Evolutionary conservation across 1,284 basidiomycete species (phyloP).

Genomic region (Ceraceosorus guamensis): DNA sequence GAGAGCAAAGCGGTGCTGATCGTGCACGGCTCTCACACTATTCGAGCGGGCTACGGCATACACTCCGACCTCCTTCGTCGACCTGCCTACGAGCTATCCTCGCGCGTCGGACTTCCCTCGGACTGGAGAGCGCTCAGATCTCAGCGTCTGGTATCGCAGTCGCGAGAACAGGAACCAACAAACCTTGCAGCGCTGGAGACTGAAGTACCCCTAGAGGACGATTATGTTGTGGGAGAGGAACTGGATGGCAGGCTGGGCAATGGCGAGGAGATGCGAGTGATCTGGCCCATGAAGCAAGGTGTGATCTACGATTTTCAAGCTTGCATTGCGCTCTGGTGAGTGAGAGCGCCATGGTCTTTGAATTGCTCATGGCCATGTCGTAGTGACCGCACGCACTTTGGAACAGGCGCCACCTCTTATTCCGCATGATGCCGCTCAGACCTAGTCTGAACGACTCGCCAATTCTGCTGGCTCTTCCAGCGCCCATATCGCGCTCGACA

Average conservation of each 20-base stretch:
- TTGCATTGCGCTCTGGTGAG: conserved; percentile 81
- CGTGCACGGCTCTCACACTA: not conserved
- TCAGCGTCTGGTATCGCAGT: too few relatives aligned
- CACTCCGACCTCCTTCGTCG: not conserved
- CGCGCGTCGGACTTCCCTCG: not conserved
- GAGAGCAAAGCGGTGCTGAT: not conserved
- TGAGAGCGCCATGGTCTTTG: conserved; percentile 13
- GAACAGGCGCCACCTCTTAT: conserved; percentile 75
- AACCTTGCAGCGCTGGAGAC: not conserved
- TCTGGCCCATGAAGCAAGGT: conserved; percentile 76
- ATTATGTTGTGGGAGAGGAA: conserved; percentile 75
- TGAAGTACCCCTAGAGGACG: conserved; percentile 51
- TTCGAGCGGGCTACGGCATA: not conserved
- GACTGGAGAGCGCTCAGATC: not conserved
- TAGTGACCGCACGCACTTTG: not conserved
- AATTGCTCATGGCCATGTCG: not conserved
- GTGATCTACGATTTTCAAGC: conserved; percentile 77
- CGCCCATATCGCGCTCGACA: conserved; percentile 63
- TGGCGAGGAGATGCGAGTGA: conserved; percentile 65
- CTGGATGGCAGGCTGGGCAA: conserved; percentile 70
- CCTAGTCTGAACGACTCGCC: conserved; percentile 81
- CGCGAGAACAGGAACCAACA: too few relatives aligned
- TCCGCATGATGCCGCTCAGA: conserved; percentile 66
- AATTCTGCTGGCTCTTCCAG: conserved; percentile 65
- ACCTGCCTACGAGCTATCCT: not conserved